These are phyloP conservation scores for Pythium grandisporangium DNA, from an alignment of 352 stramenopile species.

Conservation along the genomic window DNA sequence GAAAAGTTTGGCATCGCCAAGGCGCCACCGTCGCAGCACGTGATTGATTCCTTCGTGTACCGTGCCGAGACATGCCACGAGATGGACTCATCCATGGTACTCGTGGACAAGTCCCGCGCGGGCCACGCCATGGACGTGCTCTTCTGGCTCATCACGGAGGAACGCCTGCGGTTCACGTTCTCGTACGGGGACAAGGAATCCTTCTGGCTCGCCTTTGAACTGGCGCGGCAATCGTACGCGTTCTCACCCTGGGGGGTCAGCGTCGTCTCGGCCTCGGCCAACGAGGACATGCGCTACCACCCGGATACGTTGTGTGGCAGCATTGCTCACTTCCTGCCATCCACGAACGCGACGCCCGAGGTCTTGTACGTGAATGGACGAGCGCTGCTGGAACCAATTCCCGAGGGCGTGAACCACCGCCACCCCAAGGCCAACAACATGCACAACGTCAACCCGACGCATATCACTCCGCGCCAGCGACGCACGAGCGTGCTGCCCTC, in stretches of 20 bases:
- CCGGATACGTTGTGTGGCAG: conserved; percentile 20
- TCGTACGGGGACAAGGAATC: conserved; percentile 25
- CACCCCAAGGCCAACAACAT: conserved; percentile 17
- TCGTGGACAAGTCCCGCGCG: conserved; percentile 12
- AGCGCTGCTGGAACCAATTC: conserved; percentile 27
- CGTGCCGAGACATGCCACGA: conserved; percentile 28
- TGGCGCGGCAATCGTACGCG: conserved; percentile 39
- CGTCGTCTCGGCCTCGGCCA: conserved; percentile 10
- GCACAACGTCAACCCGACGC: conserved; percentile 35
- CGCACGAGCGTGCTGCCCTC: conserved; percentile 7
- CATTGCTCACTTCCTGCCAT: conserved; percentile 13
- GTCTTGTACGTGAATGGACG: conserved; percentile 35
- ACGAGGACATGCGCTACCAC: conserved; percentile 11
- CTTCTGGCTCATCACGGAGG: conserved; percentile 26
- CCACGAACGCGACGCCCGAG: conserved; percentile 7
- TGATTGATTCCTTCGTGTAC: conserved; percentile 29
- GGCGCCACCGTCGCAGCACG: conserved; percentile 20
- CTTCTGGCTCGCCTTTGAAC: conserved; percentile 42
- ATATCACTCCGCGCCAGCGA: conserved; percentile 25
- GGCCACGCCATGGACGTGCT: conserved; percentile 16
- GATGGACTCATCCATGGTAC: conserved; percentile 51
- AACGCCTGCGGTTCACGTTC: conserved; percentile 28
- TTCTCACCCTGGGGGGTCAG: conserved; percentile 34
- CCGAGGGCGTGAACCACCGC: conserved; percentile 16
- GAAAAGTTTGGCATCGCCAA: conserved; percentile 17